Evolutionary conservation across 1,139 yeast species (phyloP).

Genomic region (Yamadazyma conglobata): DNA sequence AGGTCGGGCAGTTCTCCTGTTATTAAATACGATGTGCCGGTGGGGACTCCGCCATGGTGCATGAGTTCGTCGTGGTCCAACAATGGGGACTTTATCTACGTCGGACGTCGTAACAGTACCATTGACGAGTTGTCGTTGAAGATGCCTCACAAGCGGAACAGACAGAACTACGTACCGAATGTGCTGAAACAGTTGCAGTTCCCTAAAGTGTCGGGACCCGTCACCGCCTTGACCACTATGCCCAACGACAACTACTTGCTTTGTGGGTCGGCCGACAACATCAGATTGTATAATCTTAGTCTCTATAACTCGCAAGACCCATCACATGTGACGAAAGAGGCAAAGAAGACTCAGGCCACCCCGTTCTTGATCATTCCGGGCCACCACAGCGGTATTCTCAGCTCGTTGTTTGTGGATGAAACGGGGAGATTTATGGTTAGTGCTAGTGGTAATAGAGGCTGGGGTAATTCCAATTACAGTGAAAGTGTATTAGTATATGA

Average conservation of each 20-base stretch:
- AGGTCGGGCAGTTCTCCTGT: slow-evolving; percentile 49
- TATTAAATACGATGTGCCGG: slow-evolving; percentile 53
- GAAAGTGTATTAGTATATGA: slow-evolving; percentile 83
- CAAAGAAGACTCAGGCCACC: slow-evolving; percentile 40
- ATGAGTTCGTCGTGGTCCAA: slow-evolving; percentile 89
- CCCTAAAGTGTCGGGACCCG: slow-evolving; percentile 91
- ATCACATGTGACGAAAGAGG: slow-evolving; percentile 14
- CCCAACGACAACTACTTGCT: slow-evolving; percentile 77
- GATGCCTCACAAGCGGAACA: slow-evolving; percentile 43
- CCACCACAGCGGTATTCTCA: slow-evolving; percentile 55
- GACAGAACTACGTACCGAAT: slow-evolving; percentile 32
- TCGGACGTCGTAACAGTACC: slow-evolving; percentile 84
- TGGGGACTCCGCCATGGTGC: slow-evolving; percentile 90
- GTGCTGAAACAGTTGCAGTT: slow-evolving; percentile 63
- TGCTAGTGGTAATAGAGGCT: slow-evolving; percentile 93
- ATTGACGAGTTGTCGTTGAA: slow-evolving; percentile 83
- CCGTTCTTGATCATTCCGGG: slow-evolving; percentile 65
- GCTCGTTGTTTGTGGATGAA: slow-evolving; percentile 71
- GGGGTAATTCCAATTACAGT: slow-evolving; percentile 77
- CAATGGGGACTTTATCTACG: slow-evolving; percentile 74
- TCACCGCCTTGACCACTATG: slow-evolving; percentile 73
- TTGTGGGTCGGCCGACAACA: slow-evolving; percentile 89
- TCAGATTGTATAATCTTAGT: slow-evolving; percentile 75
- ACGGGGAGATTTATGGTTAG: slow-evolving; percentile 85
- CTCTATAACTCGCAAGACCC: slow-evolving; percentile 40